Evolutionary conservation across 805 yeast species (phyloP), one percentile per base, ranked within the genome.

Genomic region (Geotrichum ghanense): DNA sequence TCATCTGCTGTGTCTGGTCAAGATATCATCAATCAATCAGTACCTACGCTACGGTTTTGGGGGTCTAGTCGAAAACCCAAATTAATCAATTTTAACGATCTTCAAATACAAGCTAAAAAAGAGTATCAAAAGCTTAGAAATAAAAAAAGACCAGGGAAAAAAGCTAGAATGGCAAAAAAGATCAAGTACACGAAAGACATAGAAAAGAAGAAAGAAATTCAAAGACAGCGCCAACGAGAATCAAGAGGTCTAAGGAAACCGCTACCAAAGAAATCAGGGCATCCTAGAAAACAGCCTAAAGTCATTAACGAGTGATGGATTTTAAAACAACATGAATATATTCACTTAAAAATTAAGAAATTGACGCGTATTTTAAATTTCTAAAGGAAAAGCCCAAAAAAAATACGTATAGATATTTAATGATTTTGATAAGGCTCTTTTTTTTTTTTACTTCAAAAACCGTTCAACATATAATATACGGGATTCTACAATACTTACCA

Each of bases 61-160:
- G 25, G 20, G 3, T 41, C 27, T 10, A 21, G 24, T 25, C 34
- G 2, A 20, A 17, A 19, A 31, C 45, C 16, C 46, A 46, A 51
- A 43, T 53, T 56, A 9, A 34, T 53, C 9, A 53, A 56, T 35
- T 53, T 43, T 41, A 51, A 50, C 12, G 49, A 27, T 21, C 39
- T 48, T 24, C 50, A 44, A 21, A 46, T 40, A 17, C 44, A 50
- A 41, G 46, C 43, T 6, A 47, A 50, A 22, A 40, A 34, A 34
- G 56, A 55, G 14, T 50, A 41, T 22, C 14, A 43, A 23, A 50
- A 44, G 41, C 37, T 46, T 10, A 34, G 58, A 10, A 58, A 58
- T 2, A 56, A 59, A 16, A 56, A 56, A 45, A 50, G 51, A 47
- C 26, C 51, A 17, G 45, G 60, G 19, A 43, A 44, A 44, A 21